Conservation (phyloP, 1,139 yeast species). For the Hemisphaericaspora lyxosophila region DNA sequence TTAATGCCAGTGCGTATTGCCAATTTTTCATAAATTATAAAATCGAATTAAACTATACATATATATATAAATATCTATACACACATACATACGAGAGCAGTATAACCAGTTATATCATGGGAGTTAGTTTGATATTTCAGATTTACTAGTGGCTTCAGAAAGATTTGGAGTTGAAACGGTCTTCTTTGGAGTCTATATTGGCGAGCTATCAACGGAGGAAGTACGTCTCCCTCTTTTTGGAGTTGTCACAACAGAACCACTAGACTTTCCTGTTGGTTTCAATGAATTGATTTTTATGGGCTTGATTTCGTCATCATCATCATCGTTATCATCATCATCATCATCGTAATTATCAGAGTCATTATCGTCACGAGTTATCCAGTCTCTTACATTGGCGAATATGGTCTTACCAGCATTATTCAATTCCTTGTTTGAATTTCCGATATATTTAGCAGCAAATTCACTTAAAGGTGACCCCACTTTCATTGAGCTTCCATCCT, state of each 20-base stretch:
- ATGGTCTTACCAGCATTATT: slow-evolving; percentile 41
- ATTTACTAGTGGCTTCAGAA: no score
- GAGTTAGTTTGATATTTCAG: no score
- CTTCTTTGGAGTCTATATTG: background rate
- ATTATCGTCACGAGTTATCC: slow-evolving; percentile 51
- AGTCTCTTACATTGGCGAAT: slow-evolving; percentile 63
- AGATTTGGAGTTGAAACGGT: background rate
- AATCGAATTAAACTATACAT: no score
- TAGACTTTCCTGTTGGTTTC: background rate
- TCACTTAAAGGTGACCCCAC: slow-evolving; percentile 55
- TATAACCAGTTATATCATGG: no score
- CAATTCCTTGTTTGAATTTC: slow-evolving; percentile 50
- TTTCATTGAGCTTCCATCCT: slow-evolving; percentile 25
- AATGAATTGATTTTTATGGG: slow-evolving; percentile 12
- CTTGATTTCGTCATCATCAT: slow-evolving; percentile 15
- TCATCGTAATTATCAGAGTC: slow-evolving; percentile 20
- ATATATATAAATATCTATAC: no score
- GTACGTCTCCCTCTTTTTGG: background rate
- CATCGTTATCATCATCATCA: slow-evolving; percentile 14
- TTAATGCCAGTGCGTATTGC: no score
- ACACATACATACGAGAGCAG: no score
- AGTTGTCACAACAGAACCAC: background rate
- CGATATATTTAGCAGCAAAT: slow-evolving; percentile 62
- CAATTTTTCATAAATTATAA: no score
- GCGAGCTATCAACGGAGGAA: no score